phyloP scores from a whole-genome alignment of 768 basidiomycete species.

The Suillus sp. region DNA sequence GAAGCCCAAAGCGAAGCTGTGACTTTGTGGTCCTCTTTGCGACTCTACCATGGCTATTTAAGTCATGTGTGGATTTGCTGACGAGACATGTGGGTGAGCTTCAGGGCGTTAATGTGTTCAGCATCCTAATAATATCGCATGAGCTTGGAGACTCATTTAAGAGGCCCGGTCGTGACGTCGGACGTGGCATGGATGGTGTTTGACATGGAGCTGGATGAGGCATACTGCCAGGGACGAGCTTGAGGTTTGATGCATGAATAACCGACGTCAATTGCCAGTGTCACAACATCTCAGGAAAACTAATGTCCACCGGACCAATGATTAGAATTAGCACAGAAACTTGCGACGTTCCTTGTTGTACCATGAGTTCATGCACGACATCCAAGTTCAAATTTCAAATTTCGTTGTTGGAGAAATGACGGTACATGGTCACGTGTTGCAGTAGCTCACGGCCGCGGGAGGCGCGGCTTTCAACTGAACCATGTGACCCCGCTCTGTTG shows the following conservation, averaged over 20 bases:
- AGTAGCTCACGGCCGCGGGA: not conserved
- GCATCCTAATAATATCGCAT: too few relatives aligned
- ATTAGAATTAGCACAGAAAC: too few relatives aligned
- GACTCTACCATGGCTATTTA: not conserved
- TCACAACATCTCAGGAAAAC: not conserved
- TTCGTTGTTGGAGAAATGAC: not conserved
- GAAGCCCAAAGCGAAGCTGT: conserved; percentile 30
- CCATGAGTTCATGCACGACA: not conserved
- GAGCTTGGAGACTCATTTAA: too few relatives aligned
- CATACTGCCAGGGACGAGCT: not conserved
- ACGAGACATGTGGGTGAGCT: too few relatives aligned
- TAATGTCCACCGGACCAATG: too few relatives aligned
- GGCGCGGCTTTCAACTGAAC: not conserved
- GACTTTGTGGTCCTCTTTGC: conserved; percentile 13
- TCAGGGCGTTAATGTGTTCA: too few relatives aligned
- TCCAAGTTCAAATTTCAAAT: not conserved
- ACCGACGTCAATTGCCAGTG: not conserved
- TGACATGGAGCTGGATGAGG: not conserved
- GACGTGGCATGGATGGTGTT: not conserved
- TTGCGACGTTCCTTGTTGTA: not conserved
- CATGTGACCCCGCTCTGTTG: not conserved
- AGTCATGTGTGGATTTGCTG: too few relatives aligned
- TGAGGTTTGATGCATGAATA: not conserved
- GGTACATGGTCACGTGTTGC: not conserved
- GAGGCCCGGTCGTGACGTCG: too few relatives aligned